Evolutionary conservation across 2,329 filamentous ascomycete genomes (phyloP).

Genomic region (Claviceps arundinis): DNA sequence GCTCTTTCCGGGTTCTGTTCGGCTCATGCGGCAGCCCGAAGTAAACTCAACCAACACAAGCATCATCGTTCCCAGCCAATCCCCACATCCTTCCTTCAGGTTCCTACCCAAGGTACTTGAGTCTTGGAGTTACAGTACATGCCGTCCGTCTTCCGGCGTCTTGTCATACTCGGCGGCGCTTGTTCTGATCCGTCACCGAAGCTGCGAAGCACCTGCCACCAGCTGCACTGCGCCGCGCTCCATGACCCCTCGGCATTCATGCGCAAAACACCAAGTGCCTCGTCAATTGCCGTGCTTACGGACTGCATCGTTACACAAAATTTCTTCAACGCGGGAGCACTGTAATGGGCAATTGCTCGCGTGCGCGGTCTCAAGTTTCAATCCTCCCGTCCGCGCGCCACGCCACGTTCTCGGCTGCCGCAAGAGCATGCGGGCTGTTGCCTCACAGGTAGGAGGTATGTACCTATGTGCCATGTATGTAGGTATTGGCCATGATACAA

Average conservation of each 20-base stretch:
- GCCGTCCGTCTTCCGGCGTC: background rate
- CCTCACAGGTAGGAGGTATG: too few species aligned
- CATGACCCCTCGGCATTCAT: too few species aligned
- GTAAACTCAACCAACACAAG: too few species aligned
- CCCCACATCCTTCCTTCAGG: background rate
- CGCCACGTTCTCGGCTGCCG: too few species aligned
- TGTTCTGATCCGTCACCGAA: background rate
- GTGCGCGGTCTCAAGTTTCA: background rate
- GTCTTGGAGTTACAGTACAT: background rate
- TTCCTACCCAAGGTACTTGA: too few species aligned
- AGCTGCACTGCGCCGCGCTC: background rate
- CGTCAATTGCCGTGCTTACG: background rate
- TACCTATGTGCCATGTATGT: too few species aligned
- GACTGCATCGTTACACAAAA: too few species aligned
- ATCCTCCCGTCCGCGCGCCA: too few species aligned
- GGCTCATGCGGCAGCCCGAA: background rate
- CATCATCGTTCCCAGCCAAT: too few species aligned
- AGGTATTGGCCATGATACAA: too few species aligned
- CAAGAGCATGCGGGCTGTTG: too few species aligned
- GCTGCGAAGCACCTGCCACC: background rate
- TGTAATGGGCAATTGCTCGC: slow-evolving; percentile 8
- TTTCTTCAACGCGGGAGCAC: background rate
- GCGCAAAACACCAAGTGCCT: background rate
- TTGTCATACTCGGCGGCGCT: background rate
- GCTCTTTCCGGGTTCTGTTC: background rate